Evolutionary conservation across 495 filamentous ascomycete genomes (phyloP), one percentile per base, ranked within the genome.

Genomic region (Pseudevernia furfuracea): DNA sequence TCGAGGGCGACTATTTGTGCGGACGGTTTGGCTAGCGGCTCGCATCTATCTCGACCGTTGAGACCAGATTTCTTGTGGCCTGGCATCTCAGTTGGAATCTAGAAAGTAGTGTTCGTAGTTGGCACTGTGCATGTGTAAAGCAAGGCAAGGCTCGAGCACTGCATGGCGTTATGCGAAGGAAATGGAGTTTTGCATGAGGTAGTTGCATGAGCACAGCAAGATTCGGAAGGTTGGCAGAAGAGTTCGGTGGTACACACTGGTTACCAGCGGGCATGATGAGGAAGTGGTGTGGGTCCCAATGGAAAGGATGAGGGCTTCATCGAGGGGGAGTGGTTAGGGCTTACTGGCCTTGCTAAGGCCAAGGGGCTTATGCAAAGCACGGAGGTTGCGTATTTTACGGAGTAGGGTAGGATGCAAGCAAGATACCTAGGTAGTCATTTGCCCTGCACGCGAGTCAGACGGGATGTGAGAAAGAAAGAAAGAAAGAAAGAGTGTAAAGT

Each of bases 71-170:
- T 15, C 30, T 34, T 4, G 52, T 10, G 52, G 6, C 52, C 15
- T 34, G 15, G 17, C 52, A 55, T 19, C 52, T 55, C 52, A 15
- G 52, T 32, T 6, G 0, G 34, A 21, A 4, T 17, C 17, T 19
- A 30, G 30, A 14, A 34, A 55, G 7, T 19, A 55, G 52, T 55
- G 30, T 21, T 55, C 28, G 49, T n/a, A n/a, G n/a, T n/a, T 36
- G 34, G 34, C 30, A 55, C 30, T 55, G 21, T 30, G 52, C 28
- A 55, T 55, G 52, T 55, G 30, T 32, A 15, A 55, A 34, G 30
- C 52, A 34, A 19, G 52, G 17, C 52, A 55, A 36, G 14, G 52
- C 30, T 55, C 52, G 52, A 55, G 52, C 52, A 55, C 52, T 21
- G 52, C 30, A 55, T 34, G 15, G 17, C 52, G 4, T 17, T 30